A percentile compares a stretch with the other conserved stretches of the same genome.
phyloP scores from a whole-genome alignment of 805 yeast species.

The Priceomyces fermenticarens region DNA sequence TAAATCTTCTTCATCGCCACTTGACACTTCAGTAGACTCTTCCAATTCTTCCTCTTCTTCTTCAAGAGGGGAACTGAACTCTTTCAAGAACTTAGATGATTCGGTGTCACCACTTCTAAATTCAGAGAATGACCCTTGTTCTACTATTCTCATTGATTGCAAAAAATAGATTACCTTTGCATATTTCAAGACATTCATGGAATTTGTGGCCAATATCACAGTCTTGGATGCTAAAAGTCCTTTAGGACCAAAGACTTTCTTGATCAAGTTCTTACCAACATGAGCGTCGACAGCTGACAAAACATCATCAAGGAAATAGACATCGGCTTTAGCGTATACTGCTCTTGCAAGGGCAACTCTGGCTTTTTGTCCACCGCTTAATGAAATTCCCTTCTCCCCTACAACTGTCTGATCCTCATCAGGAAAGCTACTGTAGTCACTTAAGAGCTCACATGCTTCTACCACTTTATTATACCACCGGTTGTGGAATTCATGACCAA shows the following conservation, averaged over 20 bases:
- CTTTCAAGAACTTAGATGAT: conserved; percentile 29
- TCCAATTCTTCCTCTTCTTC: conserved; percentile 11
- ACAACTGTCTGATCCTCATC: conserved; percentile 42
- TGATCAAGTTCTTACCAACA: conserved; percentile 34
- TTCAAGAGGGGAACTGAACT: conserved; percentile 26
- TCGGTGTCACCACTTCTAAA: conserved; percentile 39
- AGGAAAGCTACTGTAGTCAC: conserved; percentile 34
- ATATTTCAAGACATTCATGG: conserved; percentile 25
- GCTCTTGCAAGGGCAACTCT: conserved; percentile 41
- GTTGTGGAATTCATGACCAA: conserved; percentile 55
- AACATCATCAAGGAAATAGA: conserved; percentile 39
- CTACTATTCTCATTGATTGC: conserved; percentile 26
- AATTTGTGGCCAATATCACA: conserved; percentile 37
- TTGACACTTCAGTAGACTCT: background rate
- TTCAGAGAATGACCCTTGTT: conserved; percentile 47
- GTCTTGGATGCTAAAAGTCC: conserved; percentile 35
- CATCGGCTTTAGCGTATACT: conserved; percentile 38
- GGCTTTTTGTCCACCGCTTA: conserved; percentile 44
- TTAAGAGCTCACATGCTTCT: conserved; percentile 34
- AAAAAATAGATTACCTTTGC: conserved; percentile 33
- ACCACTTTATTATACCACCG: conserved; percentile 28
- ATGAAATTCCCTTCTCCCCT: conserved; percentile 43
- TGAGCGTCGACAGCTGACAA: conserved; percentile 43
- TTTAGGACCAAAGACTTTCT: conserved; percentile 26
- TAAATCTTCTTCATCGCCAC: background rate